phyloP scores from a whole-genome alignment of 139 green algal species.

The Auxenochlorella pyrenoidosa region DNA sequence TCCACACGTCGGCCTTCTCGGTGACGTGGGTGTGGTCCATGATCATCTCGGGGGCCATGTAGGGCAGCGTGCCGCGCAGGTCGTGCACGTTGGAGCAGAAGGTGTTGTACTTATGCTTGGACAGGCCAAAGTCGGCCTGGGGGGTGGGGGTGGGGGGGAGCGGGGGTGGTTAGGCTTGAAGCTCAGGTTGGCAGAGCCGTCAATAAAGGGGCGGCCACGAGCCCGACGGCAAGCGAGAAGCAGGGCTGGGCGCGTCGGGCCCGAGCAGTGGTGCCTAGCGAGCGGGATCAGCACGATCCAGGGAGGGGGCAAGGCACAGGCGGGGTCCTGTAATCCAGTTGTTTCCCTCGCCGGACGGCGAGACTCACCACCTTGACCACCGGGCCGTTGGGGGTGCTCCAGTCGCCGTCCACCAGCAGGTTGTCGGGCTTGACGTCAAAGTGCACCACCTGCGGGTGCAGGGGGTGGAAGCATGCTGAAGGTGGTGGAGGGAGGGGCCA shows the following conservation, averaged over 20 bases:
- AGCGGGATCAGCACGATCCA: too few relatives aligned
- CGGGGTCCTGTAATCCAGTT: too few relatives aligned
- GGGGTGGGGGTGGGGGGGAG: not conserved
- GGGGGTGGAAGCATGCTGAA: too few relatives aligned
- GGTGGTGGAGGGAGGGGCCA: not conserved
- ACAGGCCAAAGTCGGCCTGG: constrained; percentile 88
- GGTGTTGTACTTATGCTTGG: constrained; percentile 83
- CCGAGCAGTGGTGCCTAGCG: too few relatives aligned
- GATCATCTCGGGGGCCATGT: constrained; percentile 72
- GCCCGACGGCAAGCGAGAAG: too few relatives aligned
- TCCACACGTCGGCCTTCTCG: constrained; percentile 69
- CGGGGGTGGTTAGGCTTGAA: too few relatives aligned
- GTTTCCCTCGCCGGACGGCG: too few relatives aligned
- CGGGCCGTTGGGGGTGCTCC: not conserved
- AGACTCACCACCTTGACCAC: constrained; percentile 45
- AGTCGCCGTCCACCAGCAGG: constrained; percentile 86
- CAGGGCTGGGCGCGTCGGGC: too few relatives aligned
- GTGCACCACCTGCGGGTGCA: constrained; percentile 77
- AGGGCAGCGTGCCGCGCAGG: constrained; percentile 66
- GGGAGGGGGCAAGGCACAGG: too few relatives aligned
- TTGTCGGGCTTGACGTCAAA: constrained; percentile 97
- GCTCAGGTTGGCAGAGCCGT: too few relatives aligned
- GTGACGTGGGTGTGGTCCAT: constrained; percentile 59
- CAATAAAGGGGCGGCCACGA: too few relatives aligned
- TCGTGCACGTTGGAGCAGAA: constrained; percentile 62